A percentile compares a stretch with the other conserved stretches of the same genome.
These are phyloP conservation scores for Leptodontidium sp. DNA, from an alignment of 2,329 filamentous ascomycete species.

Conservation along the genomic window DNA sequence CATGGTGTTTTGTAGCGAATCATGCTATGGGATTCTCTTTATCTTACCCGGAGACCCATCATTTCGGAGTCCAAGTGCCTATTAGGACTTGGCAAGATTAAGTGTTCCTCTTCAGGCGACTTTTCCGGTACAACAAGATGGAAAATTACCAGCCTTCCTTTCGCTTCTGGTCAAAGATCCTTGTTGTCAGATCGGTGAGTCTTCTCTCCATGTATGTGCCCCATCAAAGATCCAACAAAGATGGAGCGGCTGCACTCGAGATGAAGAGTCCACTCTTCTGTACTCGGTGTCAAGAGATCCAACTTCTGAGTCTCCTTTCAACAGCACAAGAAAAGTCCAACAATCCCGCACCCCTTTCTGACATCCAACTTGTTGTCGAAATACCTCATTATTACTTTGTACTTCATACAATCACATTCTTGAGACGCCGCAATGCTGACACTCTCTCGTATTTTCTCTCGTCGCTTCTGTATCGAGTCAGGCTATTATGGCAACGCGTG, in stretches of 20 bases:
- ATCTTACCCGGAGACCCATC: slow-evolving; percentile 13
- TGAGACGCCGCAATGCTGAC: background rate
- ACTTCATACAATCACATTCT: background rate
- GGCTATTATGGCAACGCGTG: background rate
- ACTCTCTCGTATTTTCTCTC: background rate
- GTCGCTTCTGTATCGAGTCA: background rate
- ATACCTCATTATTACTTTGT: too few species aligned
- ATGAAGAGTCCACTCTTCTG: slow-evolving; percentile 1
- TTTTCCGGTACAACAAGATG: background rate
- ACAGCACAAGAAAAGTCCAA: background rate
- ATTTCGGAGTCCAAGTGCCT: slow-evolving; percentile 12
- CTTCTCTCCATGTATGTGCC: slow-evolving; percentile 18
- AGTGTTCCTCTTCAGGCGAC: background rate
- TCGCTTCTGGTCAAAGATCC: background rate
- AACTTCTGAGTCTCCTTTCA: background rate
- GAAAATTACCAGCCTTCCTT: background rate
- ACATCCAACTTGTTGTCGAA: background rate
- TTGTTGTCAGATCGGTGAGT: slow-evolving; percentile 20
- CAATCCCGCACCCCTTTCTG: background rate
- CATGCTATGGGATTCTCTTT: slow-evolving; percentile 5
- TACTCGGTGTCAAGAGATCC: slow-evolving; percentile 17
- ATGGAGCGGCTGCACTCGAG: background rate
- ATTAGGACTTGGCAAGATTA: slow-evolving; percentile 10
- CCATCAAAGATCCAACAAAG: background rate
- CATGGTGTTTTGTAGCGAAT: background rate